These are phyloP conservation scores for Prototheca wickerhamii DNA, from an alignment of 163 green algal genomes.

Conservation along the genomic window DNA sequence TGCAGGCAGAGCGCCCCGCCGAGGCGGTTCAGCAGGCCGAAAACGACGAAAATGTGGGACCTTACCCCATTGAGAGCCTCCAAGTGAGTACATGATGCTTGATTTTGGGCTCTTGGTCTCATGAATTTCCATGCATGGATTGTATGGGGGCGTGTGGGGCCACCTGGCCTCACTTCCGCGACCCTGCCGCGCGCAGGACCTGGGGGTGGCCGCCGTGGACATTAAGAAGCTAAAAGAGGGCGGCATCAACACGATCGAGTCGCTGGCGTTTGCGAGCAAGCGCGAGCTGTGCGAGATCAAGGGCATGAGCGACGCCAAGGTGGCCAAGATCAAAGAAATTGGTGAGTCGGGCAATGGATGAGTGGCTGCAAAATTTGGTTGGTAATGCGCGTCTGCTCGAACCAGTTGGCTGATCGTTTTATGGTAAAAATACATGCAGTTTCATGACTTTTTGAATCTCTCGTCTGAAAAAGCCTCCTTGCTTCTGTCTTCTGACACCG, in stretches of 20 bases:
- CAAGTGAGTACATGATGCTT: constrained; percentile 3
- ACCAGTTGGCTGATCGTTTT: too few relatives aligned
- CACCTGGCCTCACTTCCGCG: neutral
- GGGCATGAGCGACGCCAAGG: constrained; percentile 93
- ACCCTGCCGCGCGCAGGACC: constrained; percentile 33
- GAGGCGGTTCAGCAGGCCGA: neutral
- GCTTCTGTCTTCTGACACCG: neutral
- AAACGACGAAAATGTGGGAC: neutral
- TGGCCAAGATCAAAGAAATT: constrained; percentile 85
- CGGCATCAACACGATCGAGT: constrained; percentile 69
- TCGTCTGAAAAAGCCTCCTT: neutral
- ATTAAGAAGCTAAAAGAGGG: constrained; percentile 95
- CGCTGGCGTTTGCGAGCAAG: constrained; percentile 69
- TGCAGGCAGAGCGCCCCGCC: neutral
- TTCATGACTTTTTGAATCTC: neutral
- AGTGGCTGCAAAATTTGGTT: too few relatives aligned
- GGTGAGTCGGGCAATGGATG: constrained; percentile 36
- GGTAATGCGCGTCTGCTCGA: too few relatives aligned
- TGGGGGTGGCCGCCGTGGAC: constrained; percentile 67
- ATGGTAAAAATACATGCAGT: too few relatives aligned
- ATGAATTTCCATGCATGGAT: neutral
- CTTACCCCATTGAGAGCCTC: constrained; percentile 17
- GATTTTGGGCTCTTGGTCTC: neutral
- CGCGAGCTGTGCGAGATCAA: constrained; percentile 86
- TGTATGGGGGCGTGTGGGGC: neutral